Conservation (phyloP, 139 green algal species). For the Closterium sp. region DNA sequence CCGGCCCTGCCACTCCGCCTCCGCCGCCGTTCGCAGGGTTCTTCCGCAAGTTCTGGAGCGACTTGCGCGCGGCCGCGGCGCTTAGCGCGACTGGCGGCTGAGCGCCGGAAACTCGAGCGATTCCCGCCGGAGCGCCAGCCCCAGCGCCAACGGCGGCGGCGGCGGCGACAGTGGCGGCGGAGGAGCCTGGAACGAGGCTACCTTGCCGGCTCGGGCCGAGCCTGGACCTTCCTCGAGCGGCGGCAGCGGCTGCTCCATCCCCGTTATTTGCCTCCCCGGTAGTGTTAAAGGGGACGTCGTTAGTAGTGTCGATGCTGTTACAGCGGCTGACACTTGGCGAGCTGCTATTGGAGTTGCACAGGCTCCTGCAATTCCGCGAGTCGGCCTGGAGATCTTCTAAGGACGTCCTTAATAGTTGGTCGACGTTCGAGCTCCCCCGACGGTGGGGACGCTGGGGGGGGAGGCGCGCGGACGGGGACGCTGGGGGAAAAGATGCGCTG, state of each 20-base stretch:
- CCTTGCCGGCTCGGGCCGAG: background rate
- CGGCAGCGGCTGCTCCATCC: background rate
- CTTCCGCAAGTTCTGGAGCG: background rate
- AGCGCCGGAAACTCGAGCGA: background rate
- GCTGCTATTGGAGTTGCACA: background rate
- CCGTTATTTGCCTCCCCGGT: background rate
- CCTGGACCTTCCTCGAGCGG: background rate
- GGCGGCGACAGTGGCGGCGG: too few species aligned
- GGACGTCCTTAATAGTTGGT: background rate
- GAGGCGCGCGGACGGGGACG: background rate
- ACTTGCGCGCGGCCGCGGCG: background rate
- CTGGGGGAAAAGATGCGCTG: background rate
- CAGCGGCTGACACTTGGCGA: background rate
- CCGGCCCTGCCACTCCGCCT: too few species aligned
- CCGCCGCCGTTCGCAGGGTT: background rate
- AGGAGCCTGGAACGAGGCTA: background rate
- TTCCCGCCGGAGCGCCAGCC: background rate
- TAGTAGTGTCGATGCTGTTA: background rate
- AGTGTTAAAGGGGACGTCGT: background rate
- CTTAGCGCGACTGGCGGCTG: background rate
- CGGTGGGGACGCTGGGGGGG: background rate
- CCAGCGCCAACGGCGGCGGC: background rate
- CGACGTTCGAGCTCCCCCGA: background rate
- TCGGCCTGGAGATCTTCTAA: background rate
- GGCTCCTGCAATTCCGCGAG: background rate